Conservation (phyloP, 78 protist genomes). For the Cavenderia fasciculata region DNA sequence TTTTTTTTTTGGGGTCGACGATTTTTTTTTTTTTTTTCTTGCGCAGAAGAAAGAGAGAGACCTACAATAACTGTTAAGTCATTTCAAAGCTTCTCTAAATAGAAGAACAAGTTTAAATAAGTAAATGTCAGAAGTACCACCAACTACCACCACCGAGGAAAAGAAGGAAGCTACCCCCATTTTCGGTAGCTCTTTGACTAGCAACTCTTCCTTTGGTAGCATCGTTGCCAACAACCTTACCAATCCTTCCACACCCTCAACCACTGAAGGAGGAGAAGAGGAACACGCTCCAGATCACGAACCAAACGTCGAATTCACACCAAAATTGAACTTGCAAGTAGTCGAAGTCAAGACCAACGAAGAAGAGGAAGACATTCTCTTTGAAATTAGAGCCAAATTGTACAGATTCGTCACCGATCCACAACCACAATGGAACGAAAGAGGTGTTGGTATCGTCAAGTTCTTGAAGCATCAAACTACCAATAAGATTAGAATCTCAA, state of each 20-base stretch:
- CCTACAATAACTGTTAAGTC: too few species aligned
- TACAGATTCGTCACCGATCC: conserved; percentile 78
- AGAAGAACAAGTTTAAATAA: too few species aligned
- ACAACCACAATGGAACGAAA: conserved; percentile 92
- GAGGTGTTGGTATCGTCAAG: conserved; percentile 93
- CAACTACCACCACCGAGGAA: background rate
- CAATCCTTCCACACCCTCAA: background rate
- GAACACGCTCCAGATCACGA: conserved; percentile 30
- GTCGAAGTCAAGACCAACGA: conserved; percentile 40
- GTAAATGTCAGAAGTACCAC: too few species aligned
- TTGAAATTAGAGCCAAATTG: conserved; percentile 77
- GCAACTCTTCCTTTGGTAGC: background rate
- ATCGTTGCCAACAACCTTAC: background rate
- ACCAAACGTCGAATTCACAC: conserved; percentile 48
- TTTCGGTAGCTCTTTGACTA: background rate
- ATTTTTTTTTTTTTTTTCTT: too few species aligned
- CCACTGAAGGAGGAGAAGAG: background rate
- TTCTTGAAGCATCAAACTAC: conserved; percentile 87
- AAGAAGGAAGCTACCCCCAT: background rate
- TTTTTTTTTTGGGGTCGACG: too few species aligned
- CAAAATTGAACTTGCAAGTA: conserved; percentile 10
- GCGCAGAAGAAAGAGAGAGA: too few species aligned
- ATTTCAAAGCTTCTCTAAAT: too few species aligned
- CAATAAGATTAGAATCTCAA: conserved; percentile 87
- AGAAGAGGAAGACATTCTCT: conserved; percentile 66